Evolutionary conservation across 2,329 filamentous ascomycete genomes (phyloP), one percentile per base, ranked within the genome.

Genomic region (Sclerotinia subarctica): DNA sequence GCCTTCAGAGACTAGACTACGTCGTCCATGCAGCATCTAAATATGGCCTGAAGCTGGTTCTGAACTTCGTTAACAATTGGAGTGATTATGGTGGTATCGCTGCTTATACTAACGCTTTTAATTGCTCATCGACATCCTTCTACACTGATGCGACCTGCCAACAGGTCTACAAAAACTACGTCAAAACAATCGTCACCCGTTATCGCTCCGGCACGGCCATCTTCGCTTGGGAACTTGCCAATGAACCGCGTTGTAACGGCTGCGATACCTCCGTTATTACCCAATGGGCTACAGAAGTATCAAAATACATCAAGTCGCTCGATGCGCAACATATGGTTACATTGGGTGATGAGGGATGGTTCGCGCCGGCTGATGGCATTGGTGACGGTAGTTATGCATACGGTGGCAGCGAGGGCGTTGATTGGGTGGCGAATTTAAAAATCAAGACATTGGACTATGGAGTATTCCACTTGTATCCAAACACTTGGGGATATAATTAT

Each of bases 61-160:
- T 88, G 73, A 83, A 85, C 71, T 86, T 89, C 58, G 84, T 90
- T 68, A 90, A 91, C 78, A 86, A 90, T 78, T 91, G 88, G 87
- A 80, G 81, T 65, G 88, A 90, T 72, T 90, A 88, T 62, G 87
- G 88, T 56, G 87, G 87, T 56, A 88, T 89, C 76, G 79, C 81
- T 17, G 84, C 84, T 1, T 89, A 89, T 73, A 82, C 83, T 49
- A 79, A 76, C 15, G 84, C 83, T 2, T 88, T 85, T 67, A 86
- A 84, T 49, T 83, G 82, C 78, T 78, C 66, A 76, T 76, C 67
- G 80, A 85, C 68, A 80, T 80, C 19, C 8, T 90, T 86, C 82
- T 90, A 88, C 78, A 85, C 82, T 26, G 83, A 84, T 72, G 73
- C 79, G 0, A 77, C 78, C 0, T 82, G 83, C 7, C 85, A 88